These are phyloP conservation scores for Rhodotorula toruloides DNA, from an alignment of 768 basidiomycete genomes.

Conservation along the genomic window DNA sequence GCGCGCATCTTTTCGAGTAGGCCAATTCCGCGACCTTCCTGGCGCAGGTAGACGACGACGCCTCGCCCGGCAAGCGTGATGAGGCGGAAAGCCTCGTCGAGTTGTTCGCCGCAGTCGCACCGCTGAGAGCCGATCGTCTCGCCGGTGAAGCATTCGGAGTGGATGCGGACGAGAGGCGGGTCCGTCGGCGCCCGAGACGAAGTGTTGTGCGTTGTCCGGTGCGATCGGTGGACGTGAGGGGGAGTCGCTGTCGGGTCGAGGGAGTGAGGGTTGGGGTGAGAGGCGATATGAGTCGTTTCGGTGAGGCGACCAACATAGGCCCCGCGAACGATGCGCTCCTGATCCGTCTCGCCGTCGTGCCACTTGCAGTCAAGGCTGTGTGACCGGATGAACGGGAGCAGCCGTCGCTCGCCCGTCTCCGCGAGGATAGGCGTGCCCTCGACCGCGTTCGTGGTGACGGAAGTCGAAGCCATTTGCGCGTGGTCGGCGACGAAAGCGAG, in stretches of 20 bases:
- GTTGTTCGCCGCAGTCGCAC: slow-evolving; percentile 97
- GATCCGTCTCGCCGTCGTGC: slow-evolving; percentile 78
- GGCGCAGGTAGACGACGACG: slow-evolving; percentile 87
- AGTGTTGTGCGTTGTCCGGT: not conserved
- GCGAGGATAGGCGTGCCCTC: slow-evolving; percentile 20
- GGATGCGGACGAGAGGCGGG: slow-evolving; percentile 82
- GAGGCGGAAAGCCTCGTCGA: slow-evolving; percentile 91
- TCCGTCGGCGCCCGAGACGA: slow-evolving; percentile 40
- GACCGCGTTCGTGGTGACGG: slow-evolving; percentile 36
- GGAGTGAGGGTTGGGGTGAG: slow-evolving; percentile 40
- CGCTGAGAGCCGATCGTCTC: slow-evolving; percentile 96
- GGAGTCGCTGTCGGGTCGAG: slow-evolving; percentile 34
- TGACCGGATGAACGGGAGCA: slow-evolving; percentile 60
- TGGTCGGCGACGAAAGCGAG: slow-evolving; percentile 91
- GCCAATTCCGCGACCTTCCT: slow-evolving; percentile 96
- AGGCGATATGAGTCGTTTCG: slow-evolving; percentile 50
- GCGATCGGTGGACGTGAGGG: not conserved
- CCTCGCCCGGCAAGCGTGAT: slow-evolving; percentile 73
- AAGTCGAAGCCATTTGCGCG: slow-evolving; percentile 58
- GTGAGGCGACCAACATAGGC: slow-evolving; percentile 83
- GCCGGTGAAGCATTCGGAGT: slow-evolving; percentile 98
- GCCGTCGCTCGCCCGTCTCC: slow-evolving; percentile 14
- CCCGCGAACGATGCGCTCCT: slow-evolving; percentile 86
- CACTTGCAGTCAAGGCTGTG: slow-evolving; percentile 74
- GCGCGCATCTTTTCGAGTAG: slow-evolving; percentile 91